phyloP scores from a whole-genome alignment of 1,139 yeast genomes.

The Scheffersomyces cryptocercus region DNA sequence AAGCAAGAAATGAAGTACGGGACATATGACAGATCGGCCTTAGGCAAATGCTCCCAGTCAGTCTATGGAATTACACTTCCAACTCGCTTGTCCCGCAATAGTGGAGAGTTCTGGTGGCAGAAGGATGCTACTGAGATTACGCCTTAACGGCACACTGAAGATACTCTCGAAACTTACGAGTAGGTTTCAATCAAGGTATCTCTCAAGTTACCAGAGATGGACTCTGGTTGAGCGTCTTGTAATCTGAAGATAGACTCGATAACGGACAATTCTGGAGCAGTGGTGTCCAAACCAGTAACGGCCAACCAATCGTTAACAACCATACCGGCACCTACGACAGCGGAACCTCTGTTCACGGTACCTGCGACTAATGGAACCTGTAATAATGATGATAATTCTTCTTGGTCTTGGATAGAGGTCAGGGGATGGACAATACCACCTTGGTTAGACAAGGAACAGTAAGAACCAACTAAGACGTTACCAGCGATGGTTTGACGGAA shows the following conservation, averaged over 20 bases:
- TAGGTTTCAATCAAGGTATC: conserved; percentile 91
- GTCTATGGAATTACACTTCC: too few species aligned
- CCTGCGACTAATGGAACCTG: conserved; percentile 99
- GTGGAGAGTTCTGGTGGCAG: too few species aligned
- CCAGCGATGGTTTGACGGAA: conserved; percentile 99
- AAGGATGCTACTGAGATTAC: too few species aligned
- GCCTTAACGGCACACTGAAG: too few species aligned
- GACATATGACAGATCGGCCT: too few species aligned
- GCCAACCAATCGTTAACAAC: conserved; percentile 99
- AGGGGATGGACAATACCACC: conserved; percentile 99
- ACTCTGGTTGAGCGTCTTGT: conserved; percentile 85
- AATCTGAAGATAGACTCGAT: conserved; percentile 93
- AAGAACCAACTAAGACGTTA: conserved; percentile 94
- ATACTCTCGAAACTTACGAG: conserved; percentile 20
- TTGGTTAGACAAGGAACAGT: conserved; percentile 92
- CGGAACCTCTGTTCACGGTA: conserved; percentile 95
- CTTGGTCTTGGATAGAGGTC: conserved; percentile 96
- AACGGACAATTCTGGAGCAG: conserved; percentile 97
- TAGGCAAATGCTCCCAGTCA: too few species aligned
- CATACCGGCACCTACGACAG: conserved; percentile 98
- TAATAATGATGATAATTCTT: conserved; percentile 89
- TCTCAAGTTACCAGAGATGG: conserved; percentile 80
- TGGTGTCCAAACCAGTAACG: conserved; percentile 94
- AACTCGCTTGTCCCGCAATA: too few species aligned
- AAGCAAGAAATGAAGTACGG: too few species aligned